Evolutionary conservation across 306 rosid species (phyloP), one percentile per base, ranked within the genome.

Genomic region (Purshia tridentata): DNA sequence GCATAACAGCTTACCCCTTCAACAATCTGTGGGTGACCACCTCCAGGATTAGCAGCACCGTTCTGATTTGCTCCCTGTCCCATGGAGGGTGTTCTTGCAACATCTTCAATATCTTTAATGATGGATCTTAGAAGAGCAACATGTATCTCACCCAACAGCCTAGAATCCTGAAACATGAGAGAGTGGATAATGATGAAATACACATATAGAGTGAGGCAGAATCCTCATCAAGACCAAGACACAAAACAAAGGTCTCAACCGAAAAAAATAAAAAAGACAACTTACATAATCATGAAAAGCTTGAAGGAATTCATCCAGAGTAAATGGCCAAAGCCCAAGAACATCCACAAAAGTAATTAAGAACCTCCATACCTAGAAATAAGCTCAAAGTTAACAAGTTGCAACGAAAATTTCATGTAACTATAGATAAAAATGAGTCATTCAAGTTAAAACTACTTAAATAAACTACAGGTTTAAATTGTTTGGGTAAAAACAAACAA

Each of bases 221-320:
- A 53, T 18, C 65, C 64, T 63, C 47, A 52, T 71, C 70, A 56
- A 67, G 49, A 64, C 62, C 64, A 75, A 50, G 56, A 71, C 16
- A 39, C 41, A 10, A 61, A 15, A 47, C 20, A 54, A 52, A 72
- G 46, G 22, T 44, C 11, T 7, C 37, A 20, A 44, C 65, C 76
- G 15, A 44, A 73, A 4, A 74, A 44, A n/a, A 39, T 45, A 57
- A 59, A 77, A 16, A 46, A 46, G 4, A 55, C 47, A 41, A 59
- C 92, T 78, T 81, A 91, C 96, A 78, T 89, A 82, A 65, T 91
- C 97, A 83, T 91, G 97, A 78, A 89, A 87, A 68, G 97, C 92
- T 84, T 89, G 97, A 50, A 87, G n/a, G 64, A 91, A 83, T 75
- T 91, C 97, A 83, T 91, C 97, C 69, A 91, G 81, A 56, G 97